Base-by-base conservation (phyloP, 1,284 basidiomycete genomes). In the Prillingera fragicola region DNA sequence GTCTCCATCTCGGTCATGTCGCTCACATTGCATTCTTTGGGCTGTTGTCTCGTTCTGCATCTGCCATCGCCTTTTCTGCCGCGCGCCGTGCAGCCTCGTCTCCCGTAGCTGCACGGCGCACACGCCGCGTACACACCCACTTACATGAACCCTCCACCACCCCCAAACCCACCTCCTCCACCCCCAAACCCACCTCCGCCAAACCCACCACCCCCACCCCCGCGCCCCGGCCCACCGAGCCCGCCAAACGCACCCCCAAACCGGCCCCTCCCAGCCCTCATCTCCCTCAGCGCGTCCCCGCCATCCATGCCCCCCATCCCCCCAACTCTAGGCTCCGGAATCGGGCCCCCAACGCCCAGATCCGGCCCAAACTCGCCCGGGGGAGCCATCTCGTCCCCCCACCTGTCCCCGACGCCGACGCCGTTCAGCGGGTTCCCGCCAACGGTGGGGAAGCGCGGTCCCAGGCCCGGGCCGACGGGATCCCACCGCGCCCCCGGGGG, bases 401-500 rank as follows among this genome's bases (percentile, higher is more conserved):
- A 41, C 14, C 38, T 17, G 55, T 68, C 67, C n/a, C 59, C 57
- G 13, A 51, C 33, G 6, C 67, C 69, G 22, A 54, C 47, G 8
- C 64, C 63, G 17, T 60, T 56, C 10, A 67, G 45, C 10, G 65
- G 67, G 47, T 68, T 67, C 8, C 59, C 52, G 3, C 62, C 62
- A 8, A 55, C 44, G 24, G 60, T 48, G 7, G 35, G 51, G 44
- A 51, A 55, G 12, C 51, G 46, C 1, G 46, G 36, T 1, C 51
- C 51, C 8, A 35, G 33, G 8, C 54, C 59, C 10, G 75, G 75
- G 14, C 73, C 74, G 7, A 78, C 70, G 0, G 76, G 76, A 54
- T 78, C 77, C 65, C 77, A 78, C 15, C 76, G 54, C 12, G 75
- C 72, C 1, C 76, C 76, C 0, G 74, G 75, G 8, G 71, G 68